Conservation (phyloP, 129 eudicot species). For the Centrapalus pauciflorus region DNA sequence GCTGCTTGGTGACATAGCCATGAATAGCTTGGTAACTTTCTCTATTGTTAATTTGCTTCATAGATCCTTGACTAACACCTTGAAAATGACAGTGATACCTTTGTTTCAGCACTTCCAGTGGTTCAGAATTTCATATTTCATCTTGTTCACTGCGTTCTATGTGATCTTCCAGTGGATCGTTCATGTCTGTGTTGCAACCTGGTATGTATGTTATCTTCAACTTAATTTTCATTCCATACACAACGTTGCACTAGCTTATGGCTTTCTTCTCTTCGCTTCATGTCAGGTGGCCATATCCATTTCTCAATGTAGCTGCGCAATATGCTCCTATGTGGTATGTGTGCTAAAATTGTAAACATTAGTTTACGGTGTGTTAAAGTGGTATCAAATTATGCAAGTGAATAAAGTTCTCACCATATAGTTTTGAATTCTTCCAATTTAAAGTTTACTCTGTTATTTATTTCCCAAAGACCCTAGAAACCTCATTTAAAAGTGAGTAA, state of each 20-base stretch:
- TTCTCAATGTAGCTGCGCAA: constrained; percentile 54
- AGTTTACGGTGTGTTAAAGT: background rate
- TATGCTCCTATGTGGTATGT: constrained; percentile 76
- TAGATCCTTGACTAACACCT: no score
- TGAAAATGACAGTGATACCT: background rate
- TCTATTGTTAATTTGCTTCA: background rate
- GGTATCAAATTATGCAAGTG: no score
- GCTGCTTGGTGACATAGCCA: constrained; percentile 74
- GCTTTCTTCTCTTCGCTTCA: constrained; percentile 27
- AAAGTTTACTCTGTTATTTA: no score
- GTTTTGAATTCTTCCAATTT: no score
- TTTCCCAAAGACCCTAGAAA: no score
- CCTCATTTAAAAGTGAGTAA: no score
- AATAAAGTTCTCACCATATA: no score
- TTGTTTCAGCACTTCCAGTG: constrained; percentile 66
- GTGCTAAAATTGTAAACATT: background rate
- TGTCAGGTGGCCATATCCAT: constrained; percentile 99
- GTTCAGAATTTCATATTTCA: constrained; percentile 69
- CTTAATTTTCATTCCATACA: background rate
- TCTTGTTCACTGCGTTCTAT: constrained; percentile 56
- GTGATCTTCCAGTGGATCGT: constrained; percentile 78
- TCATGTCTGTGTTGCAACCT: constrained; percentile 52
- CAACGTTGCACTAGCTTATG: background rate
- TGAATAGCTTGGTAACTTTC: constrained; percentile 63
- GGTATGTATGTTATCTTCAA: constrained; percentile 34